Percentiles rank a stretch among this genome's conserved stretches.
These are phyloP conservation scores for Erigeron philadelphicus DNA, from an alignment of 140 eudicot genomes.

Conservation along the genomic window DNA sequence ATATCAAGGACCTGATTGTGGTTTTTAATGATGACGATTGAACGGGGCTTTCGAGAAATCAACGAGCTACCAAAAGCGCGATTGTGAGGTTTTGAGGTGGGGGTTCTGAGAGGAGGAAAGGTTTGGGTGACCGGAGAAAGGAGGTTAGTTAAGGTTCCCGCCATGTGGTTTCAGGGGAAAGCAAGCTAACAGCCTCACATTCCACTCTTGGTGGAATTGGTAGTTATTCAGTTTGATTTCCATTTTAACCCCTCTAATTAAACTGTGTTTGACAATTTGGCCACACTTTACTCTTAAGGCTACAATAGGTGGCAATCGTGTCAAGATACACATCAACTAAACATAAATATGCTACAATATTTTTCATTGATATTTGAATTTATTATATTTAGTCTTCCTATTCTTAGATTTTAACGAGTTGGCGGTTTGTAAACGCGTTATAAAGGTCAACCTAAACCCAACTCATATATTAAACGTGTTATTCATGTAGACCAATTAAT, in stretches of 20 bases:
- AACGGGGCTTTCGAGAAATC: slow-evolving; percentile 30
- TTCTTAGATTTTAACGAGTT: too few species aligned
- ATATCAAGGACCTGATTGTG: slow-evolving; percentile 36
- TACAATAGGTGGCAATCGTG: too few species aligned
- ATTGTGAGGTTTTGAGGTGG: slow-evolving; percentile 1
- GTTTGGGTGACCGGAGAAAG: slow-evolving; percentile 35
- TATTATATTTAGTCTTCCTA: too few species aligned
- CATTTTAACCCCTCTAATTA: background rate
- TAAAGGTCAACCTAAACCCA: too few species aligned
- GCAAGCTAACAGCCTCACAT: slow-evolving; percentile 34
- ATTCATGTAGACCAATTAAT: too few species aligned
- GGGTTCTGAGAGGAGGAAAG: slow-evolving; percentile 22
- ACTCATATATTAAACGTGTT: too few species aligned
- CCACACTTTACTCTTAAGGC: too few species aligned
- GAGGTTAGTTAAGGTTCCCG: slow-evolving; percentile 43
- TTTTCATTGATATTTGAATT: too few species aligned
- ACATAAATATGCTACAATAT: too few species aligned
- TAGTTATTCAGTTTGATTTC: slow-evolving; percentile 12
- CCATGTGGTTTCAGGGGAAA: slow-evolving; percentile 32
- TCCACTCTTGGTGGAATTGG: slow-evolving; percentile 6
- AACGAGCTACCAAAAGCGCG: slow-evolving; percentile 20
- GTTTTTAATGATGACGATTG: slow-evolving; percentile 34
- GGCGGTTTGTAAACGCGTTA: too few species aligned
- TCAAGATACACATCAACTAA: too few species aligned
- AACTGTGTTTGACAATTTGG: too few species aligned